Evolutionary conservation across 495 filamentous ascomycete species (phyloP), one percentile per base, ranked within the genome.

Genomic region (Chaetomium tenue): DNA sequence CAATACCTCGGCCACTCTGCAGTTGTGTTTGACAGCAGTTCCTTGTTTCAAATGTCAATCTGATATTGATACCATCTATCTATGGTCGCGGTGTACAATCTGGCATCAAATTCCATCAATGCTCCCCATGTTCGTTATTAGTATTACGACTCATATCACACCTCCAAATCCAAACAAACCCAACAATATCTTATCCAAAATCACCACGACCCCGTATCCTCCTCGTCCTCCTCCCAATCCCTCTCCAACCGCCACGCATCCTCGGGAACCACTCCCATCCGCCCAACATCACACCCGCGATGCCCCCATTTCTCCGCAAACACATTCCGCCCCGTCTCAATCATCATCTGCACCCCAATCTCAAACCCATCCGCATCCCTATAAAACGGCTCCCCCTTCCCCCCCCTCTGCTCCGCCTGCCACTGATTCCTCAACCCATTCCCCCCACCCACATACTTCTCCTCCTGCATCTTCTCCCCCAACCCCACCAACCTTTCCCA

Each of bases 231-330:
- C 3, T 67, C 57, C 61, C 57, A 63, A 23, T 64, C 61, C 42
- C 30, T 56, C 60, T 74, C 71, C 51, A 66, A 58, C 25, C 69
- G 66, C 70, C 78, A 78, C 8, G 68, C 75, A 39, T 79, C 77
- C 23, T 71, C 71, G 5, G 63, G 71, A 58, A 66, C 68, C 18
- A 76, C 68, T 0, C 72, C 71, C 62, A 70, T 53, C 68, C 66
- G 40, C 64, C 30, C 63, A 6, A 74, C 40, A 48, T 69, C 70
- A 39, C 68, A 72, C 46, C 66, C 68, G 0, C 66, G 69, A 55
- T 79, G 76, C 6, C 77, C 84, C 84, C 84, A 87, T 68, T 87
- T 86, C 67, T 83, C 79, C 0, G 74, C 75, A 64, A 81, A 86
- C 18, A 87, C 78, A 7, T 63, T 65, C 33, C 79, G 68, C 2